phyloP scores from a whole-genome alignment of 179 eudicot species.

The Patellifolia procumbens region DNA sequence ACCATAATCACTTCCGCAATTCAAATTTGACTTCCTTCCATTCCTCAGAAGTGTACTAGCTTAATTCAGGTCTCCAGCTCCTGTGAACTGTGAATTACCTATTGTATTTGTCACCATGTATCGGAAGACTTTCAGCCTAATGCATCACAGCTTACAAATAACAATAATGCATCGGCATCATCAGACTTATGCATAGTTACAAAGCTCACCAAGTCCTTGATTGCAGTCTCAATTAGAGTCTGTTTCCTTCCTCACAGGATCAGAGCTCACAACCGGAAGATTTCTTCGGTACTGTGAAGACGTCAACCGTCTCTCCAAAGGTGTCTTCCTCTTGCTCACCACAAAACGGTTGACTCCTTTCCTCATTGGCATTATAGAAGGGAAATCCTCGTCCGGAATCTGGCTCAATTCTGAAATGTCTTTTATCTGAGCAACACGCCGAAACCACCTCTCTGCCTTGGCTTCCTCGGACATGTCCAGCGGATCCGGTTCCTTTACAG shows the following conservation, averaged over 20 bases:
- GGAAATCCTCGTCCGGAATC: conserved; percentile 95
- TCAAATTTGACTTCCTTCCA: neutral
- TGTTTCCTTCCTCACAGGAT: conserved; percentile 45
- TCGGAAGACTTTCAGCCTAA: neutral
- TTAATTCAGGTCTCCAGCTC: neutral
- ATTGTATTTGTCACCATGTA: neutral
- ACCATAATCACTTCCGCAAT: neutral
- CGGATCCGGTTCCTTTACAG: conserved; percentile 77
- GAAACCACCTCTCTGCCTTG: conserved; percentile 87
- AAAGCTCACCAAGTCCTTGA: neutral
- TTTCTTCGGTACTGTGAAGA: conserved; percentile 72
- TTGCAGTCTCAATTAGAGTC: conserved; percentile 29
- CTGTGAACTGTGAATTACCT: neutral
- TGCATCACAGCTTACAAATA: neutral
- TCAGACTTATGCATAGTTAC: neutral
- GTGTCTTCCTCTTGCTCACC: conserved; percentile 96
- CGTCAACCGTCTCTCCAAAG: conserved; percentile 85
- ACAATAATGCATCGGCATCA: neutral
- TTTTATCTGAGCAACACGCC: conserved; percentile 89
- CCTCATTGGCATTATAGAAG: conserved; percentile 94
- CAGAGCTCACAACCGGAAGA: conserved; percentile 54
- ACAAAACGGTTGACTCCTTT: conserved; percentile 96
- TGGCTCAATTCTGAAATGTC: conserved; percentile 91
- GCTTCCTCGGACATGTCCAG: conserved; percentile 99
- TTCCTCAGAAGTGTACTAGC: neutral